Evolutionary conservation across 805 yeast species (phyloP).

Genomic region (Kuraishia hungarica): DNA sequence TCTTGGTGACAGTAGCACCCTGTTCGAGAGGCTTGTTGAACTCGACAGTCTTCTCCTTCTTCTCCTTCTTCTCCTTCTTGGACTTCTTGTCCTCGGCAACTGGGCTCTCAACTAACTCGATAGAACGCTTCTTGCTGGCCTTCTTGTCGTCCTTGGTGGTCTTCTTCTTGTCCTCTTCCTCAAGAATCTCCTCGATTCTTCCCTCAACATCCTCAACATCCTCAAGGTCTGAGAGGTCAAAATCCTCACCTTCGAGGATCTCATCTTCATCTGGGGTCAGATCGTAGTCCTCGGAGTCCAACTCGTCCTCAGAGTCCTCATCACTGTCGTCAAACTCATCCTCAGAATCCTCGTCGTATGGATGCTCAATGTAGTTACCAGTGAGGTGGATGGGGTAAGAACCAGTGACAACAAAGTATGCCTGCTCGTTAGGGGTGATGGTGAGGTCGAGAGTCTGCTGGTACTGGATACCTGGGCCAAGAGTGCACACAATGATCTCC

Average conservation of each 20-base stretch:
- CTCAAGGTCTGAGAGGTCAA: conserved; percentile 55
- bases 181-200: conserved; percentile 67
- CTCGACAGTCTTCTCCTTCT: conserved; percentile 66
- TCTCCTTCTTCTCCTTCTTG: conserved; percentile 26
- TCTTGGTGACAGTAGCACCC: conserved; percentile 62
- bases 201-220: conserved; percentile 63
- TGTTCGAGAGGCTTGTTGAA: conserved; percentile 88
- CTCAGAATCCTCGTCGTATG: conserved; percentile 64
- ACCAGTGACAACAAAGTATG: conserved; percentile 91
- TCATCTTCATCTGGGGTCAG: conserved; percentile 76
- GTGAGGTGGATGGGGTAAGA: conserved; percentile 86
- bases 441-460: conserved; percentile 91
- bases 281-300: conserved; percentile 48
- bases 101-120: conserved; percentile 44
- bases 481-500: conserved; percentile 81
- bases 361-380: conserved; percentile 96
- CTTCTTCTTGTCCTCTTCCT: conserved; percentile 43
- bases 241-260: conserved; percentile 38
- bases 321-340: conserved; percentile 41
- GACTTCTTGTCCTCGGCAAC: conserved; percentile 24
- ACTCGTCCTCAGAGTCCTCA: conserved; percentile 38
- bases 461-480: conserved; percentile 73
- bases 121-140: conserved; percentile 25
- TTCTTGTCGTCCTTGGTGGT: conserved; percentile 17
- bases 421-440: conserved; percentile 89